Evolutionary conservation across 345 rosid species (phyloP).

Genomic region (Cardamine occulta): DNA sequence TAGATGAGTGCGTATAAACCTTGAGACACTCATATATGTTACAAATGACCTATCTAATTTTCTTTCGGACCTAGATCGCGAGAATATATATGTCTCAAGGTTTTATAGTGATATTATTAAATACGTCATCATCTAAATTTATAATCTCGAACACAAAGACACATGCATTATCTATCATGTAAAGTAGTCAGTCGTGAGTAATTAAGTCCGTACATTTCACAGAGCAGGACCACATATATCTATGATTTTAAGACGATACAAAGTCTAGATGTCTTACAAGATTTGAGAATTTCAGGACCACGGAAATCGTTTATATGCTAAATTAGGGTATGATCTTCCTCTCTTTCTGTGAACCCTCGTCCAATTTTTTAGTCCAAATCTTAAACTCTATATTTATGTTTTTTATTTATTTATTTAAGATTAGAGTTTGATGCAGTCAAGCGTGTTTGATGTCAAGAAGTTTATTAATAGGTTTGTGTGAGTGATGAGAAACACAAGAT

Average conservation of each 20-base stretch:
- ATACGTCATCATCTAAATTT: conserved; percentile 22
- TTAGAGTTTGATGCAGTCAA: no score
- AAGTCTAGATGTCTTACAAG: conserved; percentile 26
- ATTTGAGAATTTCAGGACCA: conserved; percentile 38
- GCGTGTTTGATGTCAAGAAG: no score
- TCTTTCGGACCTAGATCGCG: neutral
- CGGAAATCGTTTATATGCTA: conserved; percentile 20
- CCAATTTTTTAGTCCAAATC: conserved; percentile 10
- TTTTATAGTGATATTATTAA: neutral
- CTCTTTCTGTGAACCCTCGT: conserved; percentile 16
- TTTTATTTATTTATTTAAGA: neutral
- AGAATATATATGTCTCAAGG: conserved; percentile 4
- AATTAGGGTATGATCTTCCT: neutral
- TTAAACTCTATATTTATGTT: neutral
- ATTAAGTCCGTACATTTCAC: conserved; percentile 41
- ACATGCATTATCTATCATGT: neutral
- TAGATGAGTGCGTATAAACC: no score
- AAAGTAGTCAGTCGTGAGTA: neutral
- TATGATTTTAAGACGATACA: conserved; percentile 16
- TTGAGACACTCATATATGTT: no score
- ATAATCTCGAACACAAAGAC: conserved; percentile 23
- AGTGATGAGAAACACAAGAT: no score
- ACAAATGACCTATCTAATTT: neutral
- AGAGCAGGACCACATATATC: conserved; percentile 41
- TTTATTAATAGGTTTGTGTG: no score